Base-by-base conservation (phyloP, 352 stramenopile genomes). In the Phytophthora pluvialis region DNA sequence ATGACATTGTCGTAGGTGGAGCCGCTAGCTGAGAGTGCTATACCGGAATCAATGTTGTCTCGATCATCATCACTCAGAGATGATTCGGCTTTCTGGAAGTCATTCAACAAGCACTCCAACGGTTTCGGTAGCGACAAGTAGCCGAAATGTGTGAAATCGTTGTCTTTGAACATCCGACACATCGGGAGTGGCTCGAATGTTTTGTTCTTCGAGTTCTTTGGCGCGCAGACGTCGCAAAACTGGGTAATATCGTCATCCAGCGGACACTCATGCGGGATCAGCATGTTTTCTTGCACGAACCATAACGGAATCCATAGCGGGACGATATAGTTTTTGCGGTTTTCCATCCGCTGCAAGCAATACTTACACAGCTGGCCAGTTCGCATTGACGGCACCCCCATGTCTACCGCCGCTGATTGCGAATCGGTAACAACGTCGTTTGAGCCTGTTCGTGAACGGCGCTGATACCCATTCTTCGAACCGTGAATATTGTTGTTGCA, bases 261-360 rank as follows among this genome's bases (percentile, higher is more conserved):
- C 3, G 82, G 81, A 63, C 85, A 93, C 40, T 75, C 65, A 67
- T 93, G 85, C 10, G 80, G 67, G 11, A 84, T 68, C 60, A 91
- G 78, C 85, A 91, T 91, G n/a, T 80, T 67, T 50, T 93, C 85
- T 59, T 93, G 81, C 18, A 93, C 85, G 46, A 93, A 93, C 48
- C 82, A 91, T n/a, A 93, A 66, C 29, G 85, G 85, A 42, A 91
- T 93, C 85, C 85, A 93, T 15, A 93, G 70, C 26, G 85, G 85
- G 7, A 93, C 78, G 3, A 88, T 75, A 51, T 91, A 91, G 26
- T 86, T 88, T 51, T 90, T 89, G 10, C 85, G 70, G 28, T 80
- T 77, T 53, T 85, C 70, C 46, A 83, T 67, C 5, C 82, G 77
- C 40, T 87, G 78, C 2, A 81, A 54, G 42, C 84, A 93, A 65